Evolutionary conservation across 192 early-diverging fungal species (phyloP).

Genomic region (Coemansia sp.): DNA sequence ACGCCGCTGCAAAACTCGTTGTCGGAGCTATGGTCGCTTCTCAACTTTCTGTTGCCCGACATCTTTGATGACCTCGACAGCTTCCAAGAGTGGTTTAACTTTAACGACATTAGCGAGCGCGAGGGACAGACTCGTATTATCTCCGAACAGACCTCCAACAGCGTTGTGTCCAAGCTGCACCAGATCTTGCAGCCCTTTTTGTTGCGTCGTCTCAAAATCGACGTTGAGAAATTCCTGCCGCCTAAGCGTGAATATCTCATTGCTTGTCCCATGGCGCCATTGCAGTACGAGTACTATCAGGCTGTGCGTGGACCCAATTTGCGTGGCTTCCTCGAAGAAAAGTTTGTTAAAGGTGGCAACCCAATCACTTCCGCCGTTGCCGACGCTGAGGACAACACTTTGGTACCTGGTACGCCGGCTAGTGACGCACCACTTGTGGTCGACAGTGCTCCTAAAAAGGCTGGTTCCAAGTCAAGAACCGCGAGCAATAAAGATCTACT

Average conservation of each 20-base stretch:
- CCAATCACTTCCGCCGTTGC: not conserved
- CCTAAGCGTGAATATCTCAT: slow-evolving; percentile 90
- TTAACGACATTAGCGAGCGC: slow-evolving; percentile 70
- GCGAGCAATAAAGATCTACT: not conserved
- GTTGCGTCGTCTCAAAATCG: slow-evolving; percentile 63
- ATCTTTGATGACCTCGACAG: slow-evolving; percentile 88
- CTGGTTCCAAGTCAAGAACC: not conserved
- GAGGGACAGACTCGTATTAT: slow-evolving; percentile 67
- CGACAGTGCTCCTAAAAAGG: not conserved
- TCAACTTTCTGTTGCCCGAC: slow-evolving; percentile 95
- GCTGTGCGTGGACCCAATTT: slow-evolving; percentile 65
- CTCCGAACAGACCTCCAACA: slow-evolving; percentile 66
- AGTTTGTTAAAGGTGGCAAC: not conserved
- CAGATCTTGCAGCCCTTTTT: slow-evolving; percentile 79
- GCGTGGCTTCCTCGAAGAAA: slow-evolving; percentile 60
- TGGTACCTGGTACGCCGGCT: slow-evolving; percentile 32
- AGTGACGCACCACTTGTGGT: slow-evolving; percentile 8
- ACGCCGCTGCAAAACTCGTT: slow-evolving; percentile 96
- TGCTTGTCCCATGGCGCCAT: slow-evolving; percentile 70
- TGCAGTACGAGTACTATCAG: slow-evolving; percentile 75
- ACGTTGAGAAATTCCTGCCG: slow-evolving; percentile 86
- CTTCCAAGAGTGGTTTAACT: slow-evolving; percentile 88
- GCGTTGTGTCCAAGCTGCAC: slow-evolving; percentile 81
- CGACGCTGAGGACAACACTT: slow-evolving; percentile 14
- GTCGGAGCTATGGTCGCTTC: slow-evolving; percentile 90